Base-by-base conservation (phyloP, 2,329 filamentous ascomycete genomes). In the Apiospora malaysiana region DNA sequence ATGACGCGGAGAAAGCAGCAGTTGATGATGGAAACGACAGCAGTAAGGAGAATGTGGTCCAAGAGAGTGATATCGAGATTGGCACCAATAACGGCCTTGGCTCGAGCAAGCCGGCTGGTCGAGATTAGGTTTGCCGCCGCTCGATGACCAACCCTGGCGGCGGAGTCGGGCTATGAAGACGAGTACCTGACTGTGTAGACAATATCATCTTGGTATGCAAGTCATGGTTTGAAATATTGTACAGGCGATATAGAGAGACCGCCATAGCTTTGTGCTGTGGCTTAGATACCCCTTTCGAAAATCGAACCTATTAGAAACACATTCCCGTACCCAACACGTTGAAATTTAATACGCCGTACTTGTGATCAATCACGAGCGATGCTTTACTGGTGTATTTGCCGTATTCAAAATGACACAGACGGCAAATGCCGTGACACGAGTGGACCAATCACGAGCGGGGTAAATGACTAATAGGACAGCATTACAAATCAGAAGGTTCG, bases 1-100 rank as follows among this genome's bases (percentile, higher is more conserved):
- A 65, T 12, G 46, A 63, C 21, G 49, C 21, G 18, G 56, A 42
- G 59, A 14, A 49, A 40, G 71, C 21, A 9, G 72, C 68, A 63
- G 69, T 46, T 25, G 70, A 71, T 21, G 66, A 72, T 5, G 71
- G 69, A 27, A 69, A 65, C 14, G 45, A 49, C 27, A 51, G 45
- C 67, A 56, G 67, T 12, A 51, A 51, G 47, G 67, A 68, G 18
- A 40, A 49, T 21, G 67, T 56, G 18, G 46, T 68, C 21, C 67
- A 56, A n/a, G 67, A 68, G 37, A 46, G 65, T n/a, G 45, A 68
- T 23, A 25, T 47, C 18, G 67, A 47, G 67, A n/a, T 23, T 23
- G 18, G 43, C 12, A 12, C 46, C 45, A 47, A 47, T 46, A 47
- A 51, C 46, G 46, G 46, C 45, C 12, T 47, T 27, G 45, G 45